A percentile compares a stretch with the other conserved stretches of the same genome.
Evolutionary conservation across 108 stramenopile genomes (phyloP).

Genomic region (Cylindrotheca fusiformis): DNA sequence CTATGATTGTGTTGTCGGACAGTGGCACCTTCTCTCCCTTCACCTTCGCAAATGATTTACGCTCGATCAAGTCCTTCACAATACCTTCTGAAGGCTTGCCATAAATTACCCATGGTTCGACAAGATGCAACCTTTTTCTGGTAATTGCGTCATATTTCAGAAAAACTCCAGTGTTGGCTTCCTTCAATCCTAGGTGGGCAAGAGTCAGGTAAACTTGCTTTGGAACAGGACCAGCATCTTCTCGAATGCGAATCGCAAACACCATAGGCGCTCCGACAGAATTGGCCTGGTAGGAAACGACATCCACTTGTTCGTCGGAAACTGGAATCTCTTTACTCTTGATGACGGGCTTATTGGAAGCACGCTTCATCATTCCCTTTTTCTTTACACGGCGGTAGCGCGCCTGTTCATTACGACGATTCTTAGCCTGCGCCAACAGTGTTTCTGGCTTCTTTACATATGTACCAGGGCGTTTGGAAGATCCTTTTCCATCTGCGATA

Average conservation of each 20-base stretch:
- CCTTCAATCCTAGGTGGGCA: conserved; percentile 50
- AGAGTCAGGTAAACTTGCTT: conserved; percentile 49
- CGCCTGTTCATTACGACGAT: conserved; percentile 49
- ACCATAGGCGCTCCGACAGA: conserved; percentile 68
- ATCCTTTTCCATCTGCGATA: conserved; percentile 25
- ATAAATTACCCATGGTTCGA: conserved; percentile 84
- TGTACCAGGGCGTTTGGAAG: conserved; percentile 29
- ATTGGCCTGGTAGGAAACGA: conserved; percentile 69
- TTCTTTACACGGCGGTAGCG: conserved; percentile 72
- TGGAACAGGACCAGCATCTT: conserved; percentile 42
- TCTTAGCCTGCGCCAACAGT: conserved; percentile 45
- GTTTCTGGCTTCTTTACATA: conserved; percentile 75
- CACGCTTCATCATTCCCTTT: conserved; percentile 87
- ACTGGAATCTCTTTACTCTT: conserved; percentile 53
- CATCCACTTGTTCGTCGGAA: conserved; percentile 24
- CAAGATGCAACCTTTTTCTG: conserved; percentile 67
- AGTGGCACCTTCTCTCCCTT: conserved; percentile 69
- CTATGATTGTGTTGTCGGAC: conserved; percentile 82
- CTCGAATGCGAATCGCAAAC: conserved; percentile 78
- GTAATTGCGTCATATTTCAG: conserved; percentile 54
- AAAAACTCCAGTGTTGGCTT: conserved; percentile 75
- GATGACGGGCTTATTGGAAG: conserved; percentile 53
- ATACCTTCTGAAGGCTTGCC: conserved; percentile 66
- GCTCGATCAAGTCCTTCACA: conserved; percentile 71
- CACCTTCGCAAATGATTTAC: conserved; percentile 63